phyloP scores from a whole-genome alignment of 129 eudicot species.

The Scalesia atractyloides region DNA sequence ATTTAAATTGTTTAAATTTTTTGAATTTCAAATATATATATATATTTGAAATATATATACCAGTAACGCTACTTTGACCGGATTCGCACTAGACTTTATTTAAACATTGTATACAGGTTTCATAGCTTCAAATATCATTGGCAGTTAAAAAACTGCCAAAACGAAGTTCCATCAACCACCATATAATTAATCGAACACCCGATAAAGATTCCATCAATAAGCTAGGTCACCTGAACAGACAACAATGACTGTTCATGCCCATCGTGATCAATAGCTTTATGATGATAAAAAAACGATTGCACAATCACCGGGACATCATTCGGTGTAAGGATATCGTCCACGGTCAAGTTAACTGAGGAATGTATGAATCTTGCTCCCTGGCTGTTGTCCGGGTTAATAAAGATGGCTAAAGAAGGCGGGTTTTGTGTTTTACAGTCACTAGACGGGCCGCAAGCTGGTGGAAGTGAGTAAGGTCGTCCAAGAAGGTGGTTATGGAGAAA shows the following conservation, averaged over 20 bases:
- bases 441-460: conserved; percentile 65
- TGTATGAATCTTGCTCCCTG: conserved; percentile 65
- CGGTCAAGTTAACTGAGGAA: conserved; percentile 29
- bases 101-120: too few species aligned
- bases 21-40: too few species aligned
- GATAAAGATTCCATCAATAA: conserved; percentile 59
- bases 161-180: conserved; percentile 56
- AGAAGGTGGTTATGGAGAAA: conserved; percentile 24
- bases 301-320: conserved; percentile 49
- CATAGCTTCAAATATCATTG: too few species aligned
- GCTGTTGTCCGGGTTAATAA: conserved; percentile 38
- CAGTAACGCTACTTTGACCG: too few species aligned
- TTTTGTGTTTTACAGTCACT: conserved; percentile 31
- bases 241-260: conserved; percentile 49
- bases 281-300: conserved; percentile 55
- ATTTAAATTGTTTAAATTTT: too few species aligned
- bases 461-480: conserved; percentile 45
- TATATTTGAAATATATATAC: too few species aligned
- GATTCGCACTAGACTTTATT: too few species aligned
- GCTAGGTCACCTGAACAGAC: conserved; percentile 60
- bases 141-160: conserved; percentile 63
- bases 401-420: conserved; percentile 37
- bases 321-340: conserved; percentile 45
- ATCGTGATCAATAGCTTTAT: conserved; percentile 44
- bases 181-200: conserved; percentile 56